Base-by-base conservation (phyloP, 345 rosid genomes). In the Hibiscus tridactylites region DNA sequence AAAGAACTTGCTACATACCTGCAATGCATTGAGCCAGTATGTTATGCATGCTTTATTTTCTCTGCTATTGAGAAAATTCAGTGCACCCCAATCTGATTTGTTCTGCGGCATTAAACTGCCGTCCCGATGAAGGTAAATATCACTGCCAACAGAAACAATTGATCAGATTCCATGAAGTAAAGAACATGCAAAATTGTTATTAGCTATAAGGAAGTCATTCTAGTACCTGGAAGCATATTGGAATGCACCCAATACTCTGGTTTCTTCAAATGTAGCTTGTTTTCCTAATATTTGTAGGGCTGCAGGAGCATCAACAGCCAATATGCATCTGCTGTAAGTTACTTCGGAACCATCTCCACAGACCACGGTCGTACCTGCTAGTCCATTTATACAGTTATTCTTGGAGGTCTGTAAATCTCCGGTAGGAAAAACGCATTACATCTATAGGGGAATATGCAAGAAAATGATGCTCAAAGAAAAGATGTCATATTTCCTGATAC, bases 11-110 rank as follows among this genome's bases (percentile, higher is more conserved):
- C 17, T 19, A 31, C 83, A 47, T 61, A 93, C 98, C 97, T 94
- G 96, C 66, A 94, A 90, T 72, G 82, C 82, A 78, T 94, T 84
- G 67, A 94, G 95, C 97, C 96, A 94, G 80, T 91, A 94, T 39
- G 98, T 94, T 70, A 90, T 73, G 74, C 92, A 88, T 2, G 87
- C 91, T 84, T 85, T 88, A 24, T 78, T 81, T 42, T 85, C 82
- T 0, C 79, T 78, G 68, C 83, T 85, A 33, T 91, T 95, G 11
- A 91, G 84, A 83, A 94, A 94, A 76, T 94, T 94, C 96, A 97
- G 84, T 0, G 98, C 87, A 76, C 97, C 85, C 97, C 97, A 94
- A 0, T 96, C 95, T 65, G 91, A 88, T 79, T 74, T 81, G 75
- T 83, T 88, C 72, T 74, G 75, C 6, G 97, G 98, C 98, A 94